Percentiles rank a stretch among this genome's conserved stretches.
Evolutionary conservation across 2,329 filamentous ascomycete genomes (phyloP).

Genomic region (Pyrenophora tritici-repentis): DNA sequence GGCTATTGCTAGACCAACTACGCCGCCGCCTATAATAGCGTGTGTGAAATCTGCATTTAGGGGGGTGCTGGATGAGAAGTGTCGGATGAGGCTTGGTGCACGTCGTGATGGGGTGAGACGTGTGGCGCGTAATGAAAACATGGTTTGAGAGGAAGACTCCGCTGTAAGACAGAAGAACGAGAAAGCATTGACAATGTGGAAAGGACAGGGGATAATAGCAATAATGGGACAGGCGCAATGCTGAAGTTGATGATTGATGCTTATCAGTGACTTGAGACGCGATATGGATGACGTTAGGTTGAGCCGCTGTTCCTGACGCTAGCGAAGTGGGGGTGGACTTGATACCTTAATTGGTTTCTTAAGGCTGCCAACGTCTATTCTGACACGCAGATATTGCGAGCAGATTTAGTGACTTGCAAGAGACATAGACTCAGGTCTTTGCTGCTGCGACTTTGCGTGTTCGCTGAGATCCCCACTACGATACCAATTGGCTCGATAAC

Average conservation of each 20-base stretch:
- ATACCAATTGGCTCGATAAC: neutral
- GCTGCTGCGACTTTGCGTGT: no score
- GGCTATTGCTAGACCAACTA: conserved; percentile 81
- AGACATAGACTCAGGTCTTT: no score
- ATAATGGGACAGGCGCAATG: neutral
- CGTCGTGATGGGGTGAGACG: neutral
- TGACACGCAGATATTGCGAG: no score
- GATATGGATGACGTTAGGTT: conserved; percentile 10
- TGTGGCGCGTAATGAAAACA: conserved; percentile 19
- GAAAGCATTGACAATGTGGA: neutral
- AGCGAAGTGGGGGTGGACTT: conserved; percentile 4
- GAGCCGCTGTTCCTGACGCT: conserved; percentile 11
- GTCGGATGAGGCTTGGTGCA: neutral
- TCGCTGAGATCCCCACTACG: no score
- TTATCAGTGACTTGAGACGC: conserved; percentile 2
- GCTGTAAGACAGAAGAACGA: neutral
- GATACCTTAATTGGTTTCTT: neutral
- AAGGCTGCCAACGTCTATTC: no score
- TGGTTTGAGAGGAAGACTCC: conserved; percentile 1
- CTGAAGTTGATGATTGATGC: neutral
- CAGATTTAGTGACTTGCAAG: neutral
- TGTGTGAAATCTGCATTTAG: conserved; percentile 65
- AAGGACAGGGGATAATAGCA: neutral
- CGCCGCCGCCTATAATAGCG: conserved; percentile 70
- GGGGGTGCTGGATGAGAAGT: conserved; percentile 36